Evolutionary conservation across 2,329 filamentous ascomycete genomes (phyloP).

Genomic region (Aaosphaeria pasadenensis): DNA sequence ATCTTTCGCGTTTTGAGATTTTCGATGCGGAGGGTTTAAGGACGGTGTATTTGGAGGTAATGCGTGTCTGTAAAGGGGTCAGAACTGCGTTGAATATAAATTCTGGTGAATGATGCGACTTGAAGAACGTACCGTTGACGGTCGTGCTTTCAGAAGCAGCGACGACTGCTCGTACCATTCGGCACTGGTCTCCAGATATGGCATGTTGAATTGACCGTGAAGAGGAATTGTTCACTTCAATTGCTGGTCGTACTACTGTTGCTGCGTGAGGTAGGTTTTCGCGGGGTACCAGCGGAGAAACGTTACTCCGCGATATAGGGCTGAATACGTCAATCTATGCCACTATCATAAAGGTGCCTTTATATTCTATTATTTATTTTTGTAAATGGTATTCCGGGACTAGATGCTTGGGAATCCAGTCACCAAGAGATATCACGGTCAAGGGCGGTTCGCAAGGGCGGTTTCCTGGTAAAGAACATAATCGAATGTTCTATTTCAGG

Average conservation of each 20-base stretch:
- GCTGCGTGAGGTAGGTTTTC: slow-evolving; percentile 22
- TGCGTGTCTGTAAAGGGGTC: slow-evolving; percentile 62
- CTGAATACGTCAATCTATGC: background rate
- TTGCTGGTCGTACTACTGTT: background rate
- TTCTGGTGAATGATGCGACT: slow-evolving; percentile 8
- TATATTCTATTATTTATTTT: no score
- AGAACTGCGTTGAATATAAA: background rate
- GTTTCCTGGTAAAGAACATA: no score
- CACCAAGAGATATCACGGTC: no score
- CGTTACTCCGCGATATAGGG: slow-evolving; percentile 1
- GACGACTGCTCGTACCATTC: slow-evolving; percentile 89
- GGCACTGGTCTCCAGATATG: slow-evolving; percentile 75
- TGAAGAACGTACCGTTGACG: slow-evolving; percentile 65
- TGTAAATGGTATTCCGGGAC: no score
- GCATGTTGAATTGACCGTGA: slow-evolving; percentile 56
- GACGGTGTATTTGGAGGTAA: slow-evolving; percentile 90
- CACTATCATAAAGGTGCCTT: background rate
- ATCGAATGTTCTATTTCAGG: no score
- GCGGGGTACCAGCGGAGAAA: slow-evolving; percentile 16
- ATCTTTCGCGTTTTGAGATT: slow-evolving; percentile 32
- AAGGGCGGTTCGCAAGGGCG: no score
- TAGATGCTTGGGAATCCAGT: no score
- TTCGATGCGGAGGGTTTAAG: slow-evolving; percentile 40
- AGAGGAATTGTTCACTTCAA: background rate
- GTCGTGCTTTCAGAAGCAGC: slow-evolving; percentile 81